Evolutionary conservation across 2,329 filamentous ascomycete species (phyloP).

Genomic region (Trichoderma koningiopsis): DNA sequence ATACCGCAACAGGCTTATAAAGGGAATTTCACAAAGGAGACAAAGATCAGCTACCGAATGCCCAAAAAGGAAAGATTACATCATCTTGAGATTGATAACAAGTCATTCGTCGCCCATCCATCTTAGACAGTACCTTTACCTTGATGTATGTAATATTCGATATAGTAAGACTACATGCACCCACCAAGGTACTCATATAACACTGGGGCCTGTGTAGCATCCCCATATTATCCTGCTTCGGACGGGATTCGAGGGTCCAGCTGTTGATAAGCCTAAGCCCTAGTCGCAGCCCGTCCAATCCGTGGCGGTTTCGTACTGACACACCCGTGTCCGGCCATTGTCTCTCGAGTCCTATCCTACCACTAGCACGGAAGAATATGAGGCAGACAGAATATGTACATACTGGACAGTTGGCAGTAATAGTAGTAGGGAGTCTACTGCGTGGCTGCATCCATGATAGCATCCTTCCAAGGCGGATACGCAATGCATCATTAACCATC

Average conservation of each 20-base stretch:
- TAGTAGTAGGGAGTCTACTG: neutral
- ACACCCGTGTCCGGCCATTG: neutral
- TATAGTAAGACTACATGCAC: neutral
- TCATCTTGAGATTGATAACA: neutral
- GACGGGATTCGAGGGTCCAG: neutral
- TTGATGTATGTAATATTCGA: neutral
- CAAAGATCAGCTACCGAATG: neutral
- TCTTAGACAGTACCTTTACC: neutral
- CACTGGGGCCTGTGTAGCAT: neutral
- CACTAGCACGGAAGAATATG: neutral
- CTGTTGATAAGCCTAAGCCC: slow-evolving; percentile 8
- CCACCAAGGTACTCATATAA: neutral
- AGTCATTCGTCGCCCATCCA: neutral
- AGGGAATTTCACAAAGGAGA: neutral
- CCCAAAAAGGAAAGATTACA: neutral
- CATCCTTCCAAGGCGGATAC: neutral
- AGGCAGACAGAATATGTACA: neutral
- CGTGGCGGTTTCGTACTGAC: neutral
- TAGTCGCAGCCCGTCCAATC: neutral
- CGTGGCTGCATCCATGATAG: neutral
- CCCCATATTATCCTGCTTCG: too few relatives aligned
- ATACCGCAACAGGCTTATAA: neutral
- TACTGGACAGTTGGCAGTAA: neutral
- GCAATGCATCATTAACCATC: neutral
- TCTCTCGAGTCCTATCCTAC: neutral